Base-by-base conservation (phyloP, 2,329 filamentous ascomycete species). In the Nemania serpens region DNA sequence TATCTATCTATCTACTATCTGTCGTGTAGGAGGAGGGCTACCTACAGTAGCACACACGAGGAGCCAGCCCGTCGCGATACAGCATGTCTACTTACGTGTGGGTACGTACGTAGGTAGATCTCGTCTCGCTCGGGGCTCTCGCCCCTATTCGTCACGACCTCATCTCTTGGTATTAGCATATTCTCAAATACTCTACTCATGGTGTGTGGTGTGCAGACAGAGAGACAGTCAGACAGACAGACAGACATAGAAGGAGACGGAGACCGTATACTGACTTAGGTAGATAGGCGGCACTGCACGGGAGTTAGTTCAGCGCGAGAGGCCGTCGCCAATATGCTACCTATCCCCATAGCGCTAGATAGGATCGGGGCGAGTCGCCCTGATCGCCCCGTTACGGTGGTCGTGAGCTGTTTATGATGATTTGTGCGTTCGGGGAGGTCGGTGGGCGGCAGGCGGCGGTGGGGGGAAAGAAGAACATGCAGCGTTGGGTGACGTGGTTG, bases 401-500 rank as follows among this genome's bases (percentile, higher is more conserved):
- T 52, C 57, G 57, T 59, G 39, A 42, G 41, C 12, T 50, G 41
- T 20, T 36, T 49, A 41, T 50, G 46, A 54, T 42, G 60, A 61
- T 55, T 54, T 59, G 64, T 60, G 62, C 60, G 58, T 55, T 20
- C 11, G 59, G 55, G 25, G 4, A n/a, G 36, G 15, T 29, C 25
- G 36, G 36, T 12, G 36, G 36, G 36, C 11, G 15, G 36, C 11
- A 39, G 36, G 3, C 4, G 36, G 36, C 65, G 62, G 66, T 48
- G 55, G 50, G 36, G 65, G 53, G 64, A 39, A 56, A 55, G 58
- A 56, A 55, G 56, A 56, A 55, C 65, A 62, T 68, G 66, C 66
- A 67, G 69, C 46, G 58, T 42, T 47, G 48, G 58, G 62, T 70
- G 69, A 71, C 69, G 69, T 71, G 69, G 69, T 71, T 63, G 64